Conservation (phyloP, 495 filamentous ascomycete genomes). For the Aspergillus campestris region DNA sequence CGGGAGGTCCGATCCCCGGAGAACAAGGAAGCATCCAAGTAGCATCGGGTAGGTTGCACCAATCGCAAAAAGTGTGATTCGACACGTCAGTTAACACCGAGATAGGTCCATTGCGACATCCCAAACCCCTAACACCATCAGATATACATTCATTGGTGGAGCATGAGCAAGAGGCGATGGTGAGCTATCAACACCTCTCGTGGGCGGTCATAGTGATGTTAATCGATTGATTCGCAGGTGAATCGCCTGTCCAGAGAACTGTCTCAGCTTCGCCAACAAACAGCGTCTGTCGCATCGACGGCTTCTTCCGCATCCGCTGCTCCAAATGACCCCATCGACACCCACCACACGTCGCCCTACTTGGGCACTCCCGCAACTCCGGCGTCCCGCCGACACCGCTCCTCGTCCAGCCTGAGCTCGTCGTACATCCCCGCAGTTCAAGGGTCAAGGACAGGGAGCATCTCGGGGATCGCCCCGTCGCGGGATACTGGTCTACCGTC, state of each 20-base stretch:
- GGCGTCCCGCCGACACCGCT: constrained; percentile 54
- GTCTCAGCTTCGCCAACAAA: constrained; percentile 67
- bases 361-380: constrained; percentile 44
- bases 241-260: constrained; percentile 89
- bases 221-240: constrained; percentile 44
- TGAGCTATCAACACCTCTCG: constrained; percentile 30
- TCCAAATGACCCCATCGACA: constrained; percentile 44
- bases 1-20: constrained; percentile 19
- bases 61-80: not conserved
- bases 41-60: constrained; percentile 41
- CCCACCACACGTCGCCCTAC: constrained; percentile 36
- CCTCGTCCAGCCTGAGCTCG: constrained; percentile 53
- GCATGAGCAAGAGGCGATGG: constrained; percentile 91
- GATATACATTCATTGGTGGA: constrained; percentile 82
- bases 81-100: not conserved
- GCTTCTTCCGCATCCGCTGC: constrained; percentile 63
- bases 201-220: not conserved
- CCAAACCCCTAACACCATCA: constrained; percentile 73
- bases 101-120: constrained; percentile 63
- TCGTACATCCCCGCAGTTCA: constrained; percentile 39
- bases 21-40: constrained; percentile 51
- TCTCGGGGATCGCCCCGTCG: constrained; percentile 41
- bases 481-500: constrained; percentile 26
- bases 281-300: constrained; percentile 74
- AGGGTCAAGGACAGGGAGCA: constrained; percentile 33